phyloP scores from a whole-genome alignment of 2,329 filamentous ascomycete species.

The Cercospora berteroae region DNA sequence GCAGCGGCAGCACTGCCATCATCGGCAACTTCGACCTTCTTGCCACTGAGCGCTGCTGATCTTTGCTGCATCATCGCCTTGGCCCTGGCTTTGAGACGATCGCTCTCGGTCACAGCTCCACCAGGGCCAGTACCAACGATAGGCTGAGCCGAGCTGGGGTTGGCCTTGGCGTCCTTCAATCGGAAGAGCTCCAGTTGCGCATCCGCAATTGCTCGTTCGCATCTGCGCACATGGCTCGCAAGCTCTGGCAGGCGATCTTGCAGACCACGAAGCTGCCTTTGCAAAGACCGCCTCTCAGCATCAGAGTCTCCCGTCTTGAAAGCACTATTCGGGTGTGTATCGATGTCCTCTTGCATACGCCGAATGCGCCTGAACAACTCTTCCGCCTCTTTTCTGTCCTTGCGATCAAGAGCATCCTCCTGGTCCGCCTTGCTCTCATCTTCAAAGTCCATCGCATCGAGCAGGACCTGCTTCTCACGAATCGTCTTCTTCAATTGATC shows the following conservation, averaged over 20 bases:
- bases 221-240: slow-evolving; percentile 84
- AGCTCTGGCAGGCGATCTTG: slow-evolving; percentile 89
- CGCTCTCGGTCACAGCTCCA: slow-evolving; percentile 84
- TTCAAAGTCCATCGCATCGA: slow-evolving; percentile 94
- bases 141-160: slow-evolving; percentile 74
- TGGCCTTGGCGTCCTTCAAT: slow-evolving; percentile 85
- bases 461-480: slow-evolving; percentile 85
- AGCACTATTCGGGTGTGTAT: slow-evolving; percentile 77
- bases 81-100: slow-evolving; percentile 89
- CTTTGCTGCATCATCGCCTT: slow-evolving; percentile 99
- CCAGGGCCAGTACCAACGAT: slow-evolving; percentile 93
- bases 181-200: slow-evolving; percentile 90
- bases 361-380: slow-evolving; percentile 91
- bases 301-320: slow-evolving; percentile 74
- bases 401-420: slow-evolving; percentile 85
- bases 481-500: slow-evolving; percentile 93
- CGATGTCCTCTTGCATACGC: slow-evolving; percentile 90
- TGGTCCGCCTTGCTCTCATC: slow-evolving; percentile 88
- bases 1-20: slow-evolving; percentile 78
- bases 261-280: slow-evolving; percentile 82
- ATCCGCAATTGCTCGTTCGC: slow-evolving; percentile 90
- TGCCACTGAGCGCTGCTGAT: slow-evolving; percentile 85
- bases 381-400: slow-evolving; percentile 87
- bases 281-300: slow-evolving; percentile 79
- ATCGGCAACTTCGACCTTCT: slow-evolving; percentile 62